These are phyloP conservation scores for Fusarium siculi DNA, from an alignment of 2,329 filamentous ascomycete species.

Conservation along the genomic window DNA sequence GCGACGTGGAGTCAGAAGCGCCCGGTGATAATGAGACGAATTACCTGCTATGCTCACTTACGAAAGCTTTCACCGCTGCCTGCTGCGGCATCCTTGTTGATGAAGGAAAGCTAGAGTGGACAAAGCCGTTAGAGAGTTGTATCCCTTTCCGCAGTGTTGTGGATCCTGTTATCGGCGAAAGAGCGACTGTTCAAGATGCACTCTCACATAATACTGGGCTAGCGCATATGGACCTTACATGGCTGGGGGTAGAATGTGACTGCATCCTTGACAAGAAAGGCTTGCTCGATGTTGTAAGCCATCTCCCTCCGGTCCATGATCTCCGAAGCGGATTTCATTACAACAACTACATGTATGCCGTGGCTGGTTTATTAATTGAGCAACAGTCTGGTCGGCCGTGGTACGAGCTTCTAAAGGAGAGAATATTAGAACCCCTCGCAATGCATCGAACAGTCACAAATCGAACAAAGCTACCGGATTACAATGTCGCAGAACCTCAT, in stretches of 20 bases:
- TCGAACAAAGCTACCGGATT: rapidly evolving
- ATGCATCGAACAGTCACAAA: neutral
- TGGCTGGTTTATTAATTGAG: neutral
- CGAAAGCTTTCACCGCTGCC: neutral
- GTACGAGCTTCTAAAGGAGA: neutral
- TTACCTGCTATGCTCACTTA: rapidly evolving
- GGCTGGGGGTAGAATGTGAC: neutral
- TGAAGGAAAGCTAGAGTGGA: neutral
- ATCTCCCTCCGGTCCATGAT: neutral
- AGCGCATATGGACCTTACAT: neutral
- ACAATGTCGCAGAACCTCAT: rapidly evolving
- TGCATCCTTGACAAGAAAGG: neutral
- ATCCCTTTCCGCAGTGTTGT: neutral
- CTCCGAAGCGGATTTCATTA: neutral
- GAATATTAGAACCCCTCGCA: rapidly evolving
- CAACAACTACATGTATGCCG: neutral
- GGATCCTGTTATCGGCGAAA: neutral
- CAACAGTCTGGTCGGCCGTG: neutral
- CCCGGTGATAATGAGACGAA: neutral
- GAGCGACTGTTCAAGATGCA: neutral
- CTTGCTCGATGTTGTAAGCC: neutral
- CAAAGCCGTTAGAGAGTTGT: neutral
- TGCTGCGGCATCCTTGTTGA: neutral
- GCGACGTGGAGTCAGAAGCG: neutral
- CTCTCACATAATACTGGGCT: neutral